These are phyloP conservation scores for Orbilia javanica DNA, from an alignment of 2,329 filamentous ascomycete species.

Conservation along the genomic window DNA sequence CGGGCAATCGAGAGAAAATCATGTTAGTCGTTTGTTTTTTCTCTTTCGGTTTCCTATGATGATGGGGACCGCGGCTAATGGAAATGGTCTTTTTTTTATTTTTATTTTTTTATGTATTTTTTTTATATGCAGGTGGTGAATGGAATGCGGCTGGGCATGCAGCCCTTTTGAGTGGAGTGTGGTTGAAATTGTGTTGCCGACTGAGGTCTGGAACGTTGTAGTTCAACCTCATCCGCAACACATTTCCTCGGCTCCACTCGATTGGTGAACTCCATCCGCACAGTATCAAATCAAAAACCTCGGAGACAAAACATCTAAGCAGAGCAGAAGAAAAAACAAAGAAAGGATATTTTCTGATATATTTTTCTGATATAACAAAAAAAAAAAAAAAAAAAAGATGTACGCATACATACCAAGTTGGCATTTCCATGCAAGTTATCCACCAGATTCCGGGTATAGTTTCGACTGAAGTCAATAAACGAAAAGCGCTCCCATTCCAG, in stretches of 20 bases:
- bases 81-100: not conserved
- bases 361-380: not conserved
- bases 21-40: not conserved
- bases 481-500: conserved; percentile 73
- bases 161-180: conserved; percentile 30
- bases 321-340: too few species aligned
- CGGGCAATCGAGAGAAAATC: not conserved
- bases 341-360: too few species aligned
- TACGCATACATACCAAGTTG: conserved; percentile 69
- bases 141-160: conserved; percentile 36
- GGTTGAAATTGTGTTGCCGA: conserved; percentile 50
- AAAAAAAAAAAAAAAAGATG: too few species aligned
- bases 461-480: conserved; percentile 69
- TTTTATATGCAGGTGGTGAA: conserved; percentile 15
- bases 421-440: conserved; percentile 76
- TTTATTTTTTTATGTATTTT: not conserved
- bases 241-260: conserved; percentile 18
- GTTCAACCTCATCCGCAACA: conserved; percentile 56
- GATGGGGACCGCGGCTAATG: not conserved
- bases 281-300: too few species aligned
- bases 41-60: not conserved
- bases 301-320: too few species aligned
- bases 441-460: conserved; percentile 75
- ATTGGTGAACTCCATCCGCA: not conserved
- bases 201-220: conserved; percentile 5